phyloP scores from a whole-genome alignment of 352 stramenopile species.

The Pythium apleroticum region DNA sequence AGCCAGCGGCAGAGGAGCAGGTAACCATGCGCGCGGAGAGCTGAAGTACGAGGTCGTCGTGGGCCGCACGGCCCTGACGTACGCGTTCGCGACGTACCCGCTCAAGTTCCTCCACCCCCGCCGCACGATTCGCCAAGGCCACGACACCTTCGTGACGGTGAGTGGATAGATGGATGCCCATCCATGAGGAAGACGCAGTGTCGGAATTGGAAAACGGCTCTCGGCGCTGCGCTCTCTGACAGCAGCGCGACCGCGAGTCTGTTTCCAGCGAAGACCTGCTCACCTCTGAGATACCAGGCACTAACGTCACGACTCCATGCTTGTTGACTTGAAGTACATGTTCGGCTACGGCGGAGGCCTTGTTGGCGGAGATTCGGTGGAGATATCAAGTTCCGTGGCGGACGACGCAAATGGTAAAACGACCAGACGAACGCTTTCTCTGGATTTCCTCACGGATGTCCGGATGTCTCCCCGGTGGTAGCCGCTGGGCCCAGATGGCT shows the following conservation, averaged over 20 bases:
- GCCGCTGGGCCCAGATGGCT: conserved; percentile 20
- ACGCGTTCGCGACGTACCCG: conserved; percentile 82
- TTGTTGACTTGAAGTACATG: conserved; percentile 56
- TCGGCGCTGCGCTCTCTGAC: background rate
- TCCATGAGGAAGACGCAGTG: background rate
- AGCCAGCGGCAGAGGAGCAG: background rate
- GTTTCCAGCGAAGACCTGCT: conserved; percentile 1
- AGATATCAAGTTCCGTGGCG: conserved; percentile 53
- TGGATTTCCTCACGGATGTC: conserved; percentile 8
- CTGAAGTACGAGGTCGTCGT: conserved; percentile 76
- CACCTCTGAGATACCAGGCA: background rate
- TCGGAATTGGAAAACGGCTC: conserved; percentile 1
- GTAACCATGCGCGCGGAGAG: conserved; percentile 36
- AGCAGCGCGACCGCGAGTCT: background rate
- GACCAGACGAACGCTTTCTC: conserved; percentile 1
- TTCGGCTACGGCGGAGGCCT: conserved; percentile 82
- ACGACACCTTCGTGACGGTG: conserved; percentile 78
- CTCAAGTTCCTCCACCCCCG: conserved; percentile 87
- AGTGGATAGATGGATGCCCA: conserved; percentile 14
- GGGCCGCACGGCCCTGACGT: conserved; percentile 57
- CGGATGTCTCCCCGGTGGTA: conserved; percentile 9
- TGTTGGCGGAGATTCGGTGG: conserved; percentile 70
- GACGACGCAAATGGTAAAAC: conserved; percentile 46
- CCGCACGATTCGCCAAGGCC: conserved; percentile 52
- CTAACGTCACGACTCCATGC: background rate